These are phyloP conservation scores for Ochetophila trinervis DNA, from an alignment of 306 rosid species.

Conservation along the genomic window DNA sequence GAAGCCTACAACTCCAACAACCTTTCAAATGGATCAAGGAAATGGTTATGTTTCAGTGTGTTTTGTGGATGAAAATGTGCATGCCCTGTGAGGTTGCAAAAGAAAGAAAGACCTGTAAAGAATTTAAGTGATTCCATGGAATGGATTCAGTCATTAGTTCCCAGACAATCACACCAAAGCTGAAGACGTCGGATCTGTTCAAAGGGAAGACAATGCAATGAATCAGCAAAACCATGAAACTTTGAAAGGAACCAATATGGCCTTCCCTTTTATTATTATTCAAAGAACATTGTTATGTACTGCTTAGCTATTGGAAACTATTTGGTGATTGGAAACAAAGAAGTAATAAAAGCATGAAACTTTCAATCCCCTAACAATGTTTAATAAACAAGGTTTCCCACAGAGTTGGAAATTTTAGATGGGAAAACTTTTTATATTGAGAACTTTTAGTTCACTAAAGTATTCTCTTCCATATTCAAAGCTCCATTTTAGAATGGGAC, in stretches of 20 bases:
- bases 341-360: too few species aligned
- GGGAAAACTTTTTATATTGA: too few species aligned
- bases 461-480: too few species aligned
- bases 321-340: too few species aligned
- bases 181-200: slow-evolving; percentile 69
- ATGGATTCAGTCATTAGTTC: slow-evolving; percentile 61
- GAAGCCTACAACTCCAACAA: slow-evolving; percentile 83
- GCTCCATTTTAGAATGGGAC: neutral
- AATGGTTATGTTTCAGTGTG: neutral
- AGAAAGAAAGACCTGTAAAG: slow-evolving; percentile 56
- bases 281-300: too few species aligned
- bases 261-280: too few species aligned
- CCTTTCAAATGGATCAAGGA: slow-evolving; percentile 37
- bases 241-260: neutral
- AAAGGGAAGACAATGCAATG: slow-evolving; percentile 1
- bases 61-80: neutral
- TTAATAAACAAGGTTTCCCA: too few species aligned
- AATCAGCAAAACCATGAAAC: neutral
- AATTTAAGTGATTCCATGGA: slow-evolving; percentile 65
- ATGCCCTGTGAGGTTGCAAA: neutral
- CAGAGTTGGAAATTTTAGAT: too few species aligned
- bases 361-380: too few species aligned
- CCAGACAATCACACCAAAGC: slow-evolving; percentile 81
- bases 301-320: too few species aligned
- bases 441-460: too few species aligned